Evolutionary conservation across 768 basidiomycete genomes (phyloP), one percentile per base, ranked within the genome.

Genomic region (Pleurotus eryngii): DNA sequence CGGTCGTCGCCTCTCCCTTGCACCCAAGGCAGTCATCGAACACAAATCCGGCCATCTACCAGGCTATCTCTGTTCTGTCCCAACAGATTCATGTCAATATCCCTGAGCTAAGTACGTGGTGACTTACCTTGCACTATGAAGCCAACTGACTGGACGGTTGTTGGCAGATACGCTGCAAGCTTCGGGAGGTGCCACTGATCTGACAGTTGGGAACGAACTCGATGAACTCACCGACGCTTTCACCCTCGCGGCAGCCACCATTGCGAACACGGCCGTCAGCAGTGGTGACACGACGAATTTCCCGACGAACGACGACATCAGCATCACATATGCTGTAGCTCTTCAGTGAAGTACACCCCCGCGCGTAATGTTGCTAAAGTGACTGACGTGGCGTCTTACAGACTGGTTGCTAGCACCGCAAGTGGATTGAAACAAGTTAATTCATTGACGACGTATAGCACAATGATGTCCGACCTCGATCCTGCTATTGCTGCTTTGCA

Each of bases 271-370:
- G 12, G 38, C 70, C 3, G 63, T 70, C 60, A 71, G 70, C 59
- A 53, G 56, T 47, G 72, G 73, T 1, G 70, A 68, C 8, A 71
- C 65, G 24, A 70, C 71, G 30, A 64, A 56, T 30, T 17, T 49
- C 15, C 73, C 73, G 3, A 74, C 72, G 17, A 68, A 74, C 61
- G 68, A 73, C 59, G 70, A 73, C 14, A 65, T 74, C 50, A 70
- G 71, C 49, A 66, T 70, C 53, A 63, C 60, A 43, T 65, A 64
- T 49, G 61, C 65, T 26, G 72, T 71, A 56, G 60, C 61, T 18
- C 55, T 71, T 35, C 68, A 68, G 73, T 74, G n/a, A 59, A 55
- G 71, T 57, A 9, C 39, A 40, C 20, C 24, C 4, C 8, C 30
- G 30, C 0, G 7, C 8, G 7, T 11, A 35, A 9, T 9, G 30